Percentiles rank a stretch among this genome's conserved stretches.
These are phyloP conservation scores for Pelargonium nanum DNA, from an alignment of 345 rosid species.

Conservation along the genomic window DNA sequence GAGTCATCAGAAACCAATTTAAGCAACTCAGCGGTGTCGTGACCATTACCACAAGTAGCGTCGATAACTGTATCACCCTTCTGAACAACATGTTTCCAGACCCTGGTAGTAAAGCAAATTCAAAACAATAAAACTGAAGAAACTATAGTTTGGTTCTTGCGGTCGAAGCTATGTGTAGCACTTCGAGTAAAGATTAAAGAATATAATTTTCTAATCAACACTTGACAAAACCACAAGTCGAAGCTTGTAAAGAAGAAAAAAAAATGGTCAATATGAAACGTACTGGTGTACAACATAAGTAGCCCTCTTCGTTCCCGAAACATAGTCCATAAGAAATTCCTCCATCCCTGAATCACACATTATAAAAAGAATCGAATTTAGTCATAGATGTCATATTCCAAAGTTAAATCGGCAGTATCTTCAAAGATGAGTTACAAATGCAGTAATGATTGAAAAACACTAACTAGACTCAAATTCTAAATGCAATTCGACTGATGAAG, in stretches of 20 bases:
- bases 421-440: neutral
- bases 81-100: conserved; percentile 60
- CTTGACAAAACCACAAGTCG: neutral
- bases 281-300: conserved; percentile 93
- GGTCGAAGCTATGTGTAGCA: neutral
- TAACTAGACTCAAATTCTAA: neutral
- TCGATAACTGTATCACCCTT: conserved; percentile 68
- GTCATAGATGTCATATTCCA: neutral
- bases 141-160: neutral
- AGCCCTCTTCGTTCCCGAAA: conserved; percentile 71
- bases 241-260: neutral
- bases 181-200: neutral
- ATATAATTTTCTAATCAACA: neutral
- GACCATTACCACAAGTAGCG: conserved; percentile 89
- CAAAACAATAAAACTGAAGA: neutral
- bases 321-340: conserved; percentile 56
- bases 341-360: conserved; percentile 43
- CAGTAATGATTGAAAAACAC: neutral
- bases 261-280: conserved; percentile 21
- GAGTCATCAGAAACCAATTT: conserved; percentile 58
- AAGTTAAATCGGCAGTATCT: neutral
- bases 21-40: conserved; percentile 69
- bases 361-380: neutral
- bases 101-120: conserved; percentile 29
- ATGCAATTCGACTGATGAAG: neutral